phyloP scores from a whole-genome alignment of 129 eudicot species.

The Escallonia rubra region DNA sequence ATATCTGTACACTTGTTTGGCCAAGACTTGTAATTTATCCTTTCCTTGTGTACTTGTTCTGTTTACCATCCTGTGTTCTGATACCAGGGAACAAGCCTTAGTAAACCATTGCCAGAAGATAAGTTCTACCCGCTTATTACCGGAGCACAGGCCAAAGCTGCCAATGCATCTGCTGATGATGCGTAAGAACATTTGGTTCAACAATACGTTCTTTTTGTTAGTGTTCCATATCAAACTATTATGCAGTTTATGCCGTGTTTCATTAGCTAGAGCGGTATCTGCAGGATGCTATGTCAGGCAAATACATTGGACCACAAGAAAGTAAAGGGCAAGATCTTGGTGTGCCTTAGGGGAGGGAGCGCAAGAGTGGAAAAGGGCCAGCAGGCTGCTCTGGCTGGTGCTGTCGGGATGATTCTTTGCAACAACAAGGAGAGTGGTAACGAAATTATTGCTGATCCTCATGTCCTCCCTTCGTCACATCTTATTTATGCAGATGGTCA shows the following conservation, averaged over 20 bases:
- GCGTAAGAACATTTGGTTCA: conserved; percentile 48
- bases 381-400: conserved; percentile 53
- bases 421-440: conserved; percentile 37
- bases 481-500: conserved; percentile 29
- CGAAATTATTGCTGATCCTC: conserved; percentile 58
- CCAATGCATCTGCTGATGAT: conserved; percentile 26
- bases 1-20: not conserved
- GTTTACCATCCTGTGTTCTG: not conserved
- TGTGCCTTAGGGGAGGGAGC: conserved; percentile 62
- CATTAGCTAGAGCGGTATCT: not conserved
- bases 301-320: conserved; percentile 56
- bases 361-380: conserved; percentile 58
- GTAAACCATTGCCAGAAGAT: conserved; percentile 29
- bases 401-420: conserved; percentile 72
- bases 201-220: not conserved
- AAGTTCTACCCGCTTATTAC: conserved; percentile 42
- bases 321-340: conserved; percentile 65
- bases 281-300: conserved; percentile 45
- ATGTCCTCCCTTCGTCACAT: conserved; percentile 61
- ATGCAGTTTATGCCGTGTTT: not conserved
- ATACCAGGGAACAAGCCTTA: conserved; percentile 60
- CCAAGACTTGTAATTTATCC: not conserved
- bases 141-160: conserved; percentile 41
- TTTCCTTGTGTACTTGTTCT: not conserved
- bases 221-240: not conserved